Evolutionary conservation across 192 early-diverging fungal genomes (phyloP).

Genomic region (Mycoemilia scoparia): DNA sequence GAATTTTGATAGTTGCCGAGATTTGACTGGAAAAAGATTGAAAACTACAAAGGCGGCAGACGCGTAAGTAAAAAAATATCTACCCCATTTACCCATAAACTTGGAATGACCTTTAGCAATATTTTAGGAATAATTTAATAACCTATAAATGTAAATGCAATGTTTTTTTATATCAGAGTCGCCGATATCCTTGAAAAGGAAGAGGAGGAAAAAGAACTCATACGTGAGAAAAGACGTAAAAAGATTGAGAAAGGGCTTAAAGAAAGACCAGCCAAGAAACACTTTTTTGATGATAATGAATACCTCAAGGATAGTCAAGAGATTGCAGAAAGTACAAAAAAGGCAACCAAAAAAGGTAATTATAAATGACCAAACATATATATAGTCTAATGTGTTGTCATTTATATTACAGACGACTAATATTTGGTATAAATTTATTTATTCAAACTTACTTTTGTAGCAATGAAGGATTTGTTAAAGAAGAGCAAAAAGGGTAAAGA

Average conservation of each 20-base stretch:
- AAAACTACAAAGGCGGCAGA: constrained; percentile 82
- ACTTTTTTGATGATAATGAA: constrained; percentile 68
- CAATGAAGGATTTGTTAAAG: too few relatives aligned
- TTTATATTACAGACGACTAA: too few relatives aligned
- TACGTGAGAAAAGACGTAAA: constrained; percentile 55
- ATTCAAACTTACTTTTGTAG: too few relatives aligned
- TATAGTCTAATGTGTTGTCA: too few relatives aligned
- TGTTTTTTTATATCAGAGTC: neutral
- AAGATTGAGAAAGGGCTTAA: constrained; percentile 65
- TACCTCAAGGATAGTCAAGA: constrained; percentile 50
- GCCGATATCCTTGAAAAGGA: constrained; percentile 5
- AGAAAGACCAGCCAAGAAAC: constrained; percentile 42
- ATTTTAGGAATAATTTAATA: too few relatives aligned
- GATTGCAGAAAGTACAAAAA: constrained; percentile 39
- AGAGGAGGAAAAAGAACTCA: constrained; percentile 10
- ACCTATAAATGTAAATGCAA: neutral
- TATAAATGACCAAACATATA: too few relatives aligned
- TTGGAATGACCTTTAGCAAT: neutral
- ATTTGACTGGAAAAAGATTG: constrained; percentile 75
- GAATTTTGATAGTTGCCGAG: constrained; percentile 85
- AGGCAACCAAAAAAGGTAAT: constrained; percentile 28
- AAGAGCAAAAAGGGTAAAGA: too few relatives aligned
- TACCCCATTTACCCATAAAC: neutral
- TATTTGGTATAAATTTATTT: too few relatives aligned
- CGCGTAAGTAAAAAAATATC: constrained; percentile 36